A percentile compares a stretch with the other conserved stretches of the same genome.
Evolutionary conservation across 2,329 filamentous ascomycete genomes (phyloP).

Genomic region (Zasmidium cellare): DNA sequence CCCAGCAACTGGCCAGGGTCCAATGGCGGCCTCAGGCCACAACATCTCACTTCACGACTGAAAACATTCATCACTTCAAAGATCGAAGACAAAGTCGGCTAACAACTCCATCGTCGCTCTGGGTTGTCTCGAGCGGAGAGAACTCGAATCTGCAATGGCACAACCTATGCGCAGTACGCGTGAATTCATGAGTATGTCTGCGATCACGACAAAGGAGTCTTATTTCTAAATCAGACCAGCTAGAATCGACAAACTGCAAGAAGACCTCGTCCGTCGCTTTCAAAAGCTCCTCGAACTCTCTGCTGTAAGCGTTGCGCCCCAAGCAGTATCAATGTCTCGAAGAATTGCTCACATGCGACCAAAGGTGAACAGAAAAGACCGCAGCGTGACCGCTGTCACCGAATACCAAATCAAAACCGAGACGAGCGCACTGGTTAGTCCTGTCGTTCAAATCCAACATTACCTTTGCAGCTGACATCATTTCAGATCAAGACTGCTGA

Average conservation of each 20-base stretch:
- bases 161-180: conserved; percentile 1
- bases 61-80: no score
- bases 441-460: not conserved
- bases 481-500: conserved; percentile 60
- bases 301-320: conserved; percentile 39
- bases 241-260: conserved; percentile 41
- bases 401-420: conserved; percentile 61
- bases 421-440: conserved; percentile 56
- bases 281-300: conserved; percentile 57
- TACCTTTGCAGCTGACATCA: not conserved
- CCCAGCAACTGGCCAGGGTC: no score
- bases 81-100: no score
- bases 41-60: no score
- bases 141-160: not conserved
- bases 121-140: no score
- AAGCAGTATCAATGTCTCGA: no score
- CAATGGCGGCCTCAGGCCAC: no score
- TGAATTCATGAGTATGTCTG: not conserved
- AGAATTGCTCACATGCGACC: not conserved
- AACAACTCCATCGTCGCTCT: no score
- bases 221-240: conserved; percentile 25
- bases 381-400: conserved; percentile 57
- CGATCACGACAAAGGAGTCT: not conserved
- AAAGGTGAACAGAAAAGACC: conserved; percentile 52
- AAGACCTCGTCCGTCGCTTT: conserved; percentile 52